Evolutionary conservation across 805 yeast species (phyloP), one percentile per base, ranked within the genome.

Genomic region (Pichia insulana): DNA sequence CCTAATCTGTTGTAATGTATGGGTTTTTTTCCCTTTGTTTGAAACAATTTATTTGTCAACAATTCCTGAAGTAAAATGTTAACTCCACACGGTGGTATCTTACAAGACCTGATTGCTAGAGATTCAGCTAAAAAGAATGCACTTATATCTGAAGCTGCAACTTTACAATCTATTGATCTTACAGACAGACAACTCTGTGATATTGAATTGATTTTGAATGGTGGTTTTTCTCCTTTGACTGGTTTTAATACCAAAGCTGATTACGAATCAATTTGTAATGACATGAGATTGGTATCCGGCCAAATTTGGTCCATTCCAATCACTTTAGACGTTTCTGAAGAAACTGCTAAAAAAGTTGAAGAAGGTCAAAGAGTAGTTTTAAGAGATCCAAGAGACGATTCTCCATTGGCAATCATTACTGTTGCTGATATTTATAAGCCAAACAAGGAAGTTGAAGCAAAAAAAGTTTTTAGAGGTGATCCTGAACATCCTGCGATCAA

Each of bases 401-500:
- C 74, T 41, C 77, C 86, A 1, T 69, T 89, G 54, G 96, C 97
- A 22, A 77, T 89, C 52, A 67, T 89, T 57, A 82, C 94, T 10
- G 69, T 89, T 19, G 78, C 72, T 45, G 92, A 88, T 49, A 74
- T 85, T 28, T 89, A 83, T 70, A 70, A 70, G 54, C 96, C 96
- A 52, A 72, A 89, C 64, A 90, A 90, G 70, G 57, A 67, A 43
- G 59, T 61, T 16, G 97, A 89, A 69, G 96, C 96, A 41, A 64
- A 76, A 51, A 73, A 80, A 59, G 97, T 88, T 25, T 90, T 87
- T 68, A 79, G 97, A 62, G 97, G 97, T 48, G 97, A 90, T 62
- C 89, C 94, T 36, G 97, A 90, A 63, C 97, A 89, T 65, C 97
- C 97, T 17, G 97, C 97, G 11, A 71, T 84, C 55, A 71, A 70